These are phyloP conservation scores for Pseudocercospora fuligena DNA, from an alignment of 2,329 filamentous ascomycete genomes.

Conservation along the genomic window DNA sequence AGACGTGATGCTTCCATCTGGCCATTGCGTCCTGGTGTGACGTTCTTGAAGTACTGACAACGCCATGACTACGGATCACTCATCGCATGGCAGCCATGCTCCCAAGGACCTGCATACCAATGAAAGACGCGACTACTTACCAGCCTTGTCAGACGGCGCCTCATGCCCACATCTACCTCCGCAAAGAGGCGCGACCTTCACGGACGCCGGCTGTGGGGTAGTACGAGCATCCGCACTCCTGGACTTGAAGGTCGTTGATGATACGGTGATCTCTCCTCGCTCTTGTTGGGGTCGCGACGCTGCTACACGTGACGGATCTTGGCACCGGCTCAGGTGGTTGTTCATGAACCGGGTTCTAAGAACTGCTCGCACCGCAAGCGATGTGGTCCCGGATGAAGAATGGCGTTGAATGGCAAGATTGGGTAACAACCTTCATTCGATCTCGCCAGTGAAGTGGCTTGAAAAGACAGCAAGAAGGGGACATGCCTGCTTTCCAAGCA, in stretches of 20 bases:
- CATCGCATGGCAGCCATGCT: neutral
- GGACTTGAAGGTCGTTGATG: neutral
- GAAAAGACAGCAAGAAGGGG: neutral
- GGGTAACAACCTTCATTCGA: neutral
- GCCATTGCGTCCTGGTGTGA: neutral
- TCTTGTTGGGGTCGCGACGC: neutral
- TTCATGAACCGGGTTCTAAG: neutral
- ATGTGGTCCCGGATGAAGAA: neutral
- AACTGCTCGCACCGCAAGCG: neutral
- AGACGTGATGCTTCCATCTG: neutral
- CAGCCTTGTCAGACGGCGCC: neutral
- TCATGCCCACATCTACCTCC: constrained; percentile 2
- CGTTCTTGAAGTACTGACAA: neutral
- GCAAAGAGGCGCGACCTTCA: constrained; percentile 3
- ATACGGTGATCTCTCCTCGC: neutral
- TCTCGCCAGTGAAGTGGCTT: neutral
- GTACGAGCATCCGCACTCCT: neutral
- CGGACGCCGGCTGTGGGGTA: neutral
- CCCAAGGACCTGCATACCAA: neutral
- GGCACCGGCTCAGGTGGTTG: neutral
- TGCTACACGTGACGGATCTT: neutral
- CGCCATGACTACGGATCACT: neutral
- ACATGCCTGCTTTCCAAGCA: neutral
- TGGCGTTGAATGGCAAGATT: neutral
- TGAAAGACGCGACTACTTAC: neutral